These are phyloP conservation scores for Xanthoconium stramineum DNA, from an alignment of 768 basidiomycete genomes.

Conservation along the genomic window DNA sequence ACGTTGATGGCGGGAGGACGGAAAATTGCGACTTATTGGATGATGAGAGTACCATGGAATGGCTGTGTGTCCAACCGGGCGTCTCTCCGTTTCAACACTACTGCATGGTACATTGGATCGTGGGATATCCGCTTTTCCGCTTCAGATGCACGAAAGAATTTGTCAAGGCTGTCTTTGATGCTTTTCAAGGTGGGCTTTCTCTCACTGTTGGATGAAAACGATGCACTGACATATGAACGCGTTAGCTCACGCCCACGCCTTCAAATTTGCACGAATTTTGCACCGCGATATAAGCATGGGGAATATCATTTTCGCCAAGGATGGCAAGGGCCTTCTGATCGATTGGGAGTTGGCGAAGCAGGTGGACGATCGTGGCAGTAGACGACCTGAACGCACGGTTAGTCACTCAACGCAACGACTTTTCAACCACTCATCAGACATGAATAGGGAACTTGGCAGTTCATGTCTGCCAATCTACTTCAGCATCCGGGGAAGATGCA, in stretches of 20 bases:
- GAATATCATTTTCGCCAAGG: conserved; percentile 22
- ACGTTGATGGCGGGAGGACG: not conserved
- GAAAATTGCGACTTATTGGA: not conserved
- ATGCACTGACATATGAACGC: not conserved
- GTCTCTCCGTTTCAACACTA: not conserved
- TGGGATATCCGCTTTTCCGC: not conserved
- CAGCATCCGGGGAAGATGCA: conserved; percentile 15
- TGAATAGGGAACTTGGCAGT: conserved; percentile 5
- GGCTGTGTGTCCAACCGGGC: not conserved
- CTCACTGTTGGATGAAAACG: too few relatives aligned
- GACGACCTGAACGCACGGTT: not conserved
- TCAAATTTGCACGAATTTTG: conserved; percentile 8
- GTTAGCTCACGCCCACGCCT: conserved; percentile 24
- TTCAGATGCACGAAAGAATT: not conserved
- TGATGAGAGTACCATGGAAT: not conserved
- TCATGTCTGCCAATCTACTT: conserved; percentile 16
- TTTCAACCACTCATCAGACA: not conserved
- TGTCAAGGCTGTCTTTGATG: not conserved
- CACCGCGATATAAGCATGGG: conserved; percentile 30
- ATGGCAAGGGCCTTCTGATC: conserved; percentile 16
- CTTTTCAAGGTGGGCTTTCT: not conserved
- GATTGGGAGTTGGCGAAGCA: conserved; percentile 26
- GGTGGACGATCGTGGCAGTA: not conserved
- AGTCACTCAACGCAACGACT: not conserved
- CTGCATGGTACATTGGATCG: not conserved